Conservation (phyloP, 164 flowering plant genomes). For the Vitis rupestris region DNA sequence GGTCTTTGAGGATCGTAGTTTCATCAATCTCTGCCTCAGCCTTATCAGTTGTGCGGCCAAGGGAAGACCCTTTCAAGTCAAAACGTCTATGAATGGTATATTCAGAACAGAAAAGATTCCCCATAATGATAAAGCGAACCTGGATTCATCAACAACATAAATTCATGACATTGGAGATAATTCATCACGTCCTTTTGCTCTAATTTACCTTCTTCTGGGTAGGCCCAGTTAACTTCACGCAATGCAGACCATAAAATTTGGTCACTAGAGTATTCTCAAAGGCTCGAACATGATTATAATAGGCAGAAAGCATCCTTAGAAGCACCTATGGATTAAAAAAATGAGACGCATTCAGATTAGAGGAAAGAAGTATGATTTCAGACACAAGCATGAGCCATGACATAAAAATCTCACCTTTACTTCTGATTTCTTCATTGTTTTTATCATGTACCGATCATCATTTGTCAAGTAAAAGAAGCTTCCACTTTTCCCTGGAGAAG, state of each 20-base stretch:
- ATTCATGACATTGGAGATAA: background rate
- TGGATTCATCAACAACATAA: slow-evolving; percentile 18
- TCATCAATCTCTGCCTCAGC: slow-evolving; percentile 63
- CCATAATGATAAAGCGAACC: slow-evolving; percentile 83
- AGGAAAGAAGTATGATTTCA: background rate
- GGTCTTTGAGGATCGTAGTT: slow-evolving; percentile 75
- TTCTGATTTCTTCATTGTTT: slow-evolving; percentile 88
- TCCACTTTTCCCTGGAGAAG: slow-evolving; percentile 92
- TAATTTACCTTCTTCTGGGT: slow-evolving; percentile 55
- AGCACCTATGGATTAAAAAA: slow-evolving; percentile 39
- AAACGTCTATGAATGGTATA: slow-evolving; percentile 67
- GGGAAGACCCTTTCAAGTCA: slow-evolving; percentile 82
- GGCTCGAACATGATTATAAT: slow-evolving; percentile 64
- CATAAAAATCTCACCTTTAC: slow-evolving; percentile 47
- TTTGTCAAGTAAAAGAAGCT: slow-evolving; percentile 83
- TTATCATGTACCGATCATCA: slow-evolving; percentile 90
- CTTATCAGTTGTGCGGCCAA: slow-evolving; percentile 73
- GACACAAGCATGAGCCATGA: background rate
- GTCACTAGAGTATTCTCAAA: slow-evolving; percentile 64
- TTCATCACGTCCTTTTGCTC: background rate
- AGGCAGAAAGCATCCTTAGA: slow-evolving; percentile 66
- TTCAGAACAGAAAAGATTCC: slow-evolving; percentile 70
- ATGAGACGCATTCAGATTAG: background rate
- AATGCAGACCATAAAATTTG: slow-evolving; percentile 63
- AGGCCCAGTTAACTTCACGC: slow-evolving; percentile 62